phyloP scores from a whole-genome alignment of 2,329 filamentous ascomycete species.

The Pseudocercospora vitis region DNA sequence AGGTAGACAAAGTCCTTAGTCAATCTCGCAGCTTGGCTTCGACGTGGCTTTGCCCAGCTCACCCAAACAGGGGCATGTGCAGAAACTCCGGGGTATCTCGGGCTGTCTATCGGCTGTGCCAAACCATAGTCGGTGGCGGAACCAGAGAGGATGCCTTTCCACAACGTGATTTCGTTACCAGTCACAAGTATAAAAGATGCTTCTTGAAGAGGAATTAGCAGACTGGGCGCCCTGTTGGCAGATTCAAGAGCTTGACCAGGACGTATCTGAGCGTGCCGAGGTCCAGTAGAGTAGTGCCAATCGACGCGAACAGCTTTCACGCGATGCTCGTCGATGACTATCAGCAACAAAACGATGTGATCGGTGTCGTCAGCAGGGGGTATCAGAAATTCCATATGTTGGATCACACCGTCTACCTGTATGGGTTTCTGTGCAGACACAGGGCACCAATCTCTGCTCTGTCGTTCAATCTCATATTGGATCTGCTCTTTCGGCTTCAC shows the following conservation, averaged over 20 bases:
- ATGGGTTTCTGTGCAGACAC: conserved; percentile 55
- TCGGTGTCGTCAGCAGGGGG: conserved; percentile 65
- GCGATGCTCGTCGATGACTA: conserved; percentile 48
- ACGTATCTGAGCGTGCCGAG: conserved; percentile 27
- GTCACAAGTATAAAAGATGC: conserved; percentile 45
- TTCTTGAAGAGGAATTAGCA: conserved; percentile 45
- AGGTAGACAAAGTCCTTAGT: conserved; percentile 79
- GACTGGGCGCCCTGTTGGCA: conserved; percentile 33
- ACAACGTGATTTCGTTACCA: conserved; percentile 40
- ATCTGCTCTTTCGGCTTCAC: conserved; percentile 58
- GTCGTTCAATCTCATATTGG: conserved; percentile 52
- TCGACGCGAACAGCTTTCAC: conserved; percentile 43
- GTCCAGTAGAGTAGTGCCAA: conserved; percentile 31
- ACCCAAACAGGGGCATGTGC: conserved; percentile 58
- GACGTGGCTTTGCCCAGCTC: conserved; percentile 76
- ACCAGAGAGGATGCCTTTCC: conserved; percentile 45
- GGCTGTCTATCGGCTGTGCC: conserved; percentile 5
- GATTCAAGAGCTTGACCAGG: conserved; percentile 29
- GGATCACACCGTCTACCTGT: conserved; percentile 67
- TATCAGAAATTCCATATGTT: conserved; percentile 83
- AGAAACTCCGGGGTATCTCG: conserved; percentile 30
- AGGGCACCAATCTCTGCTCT: conserved; percentile 54
- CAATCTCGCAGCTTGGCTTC: conserved; percentile 62
- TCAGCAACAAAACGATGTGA: conserved; percentile 73
- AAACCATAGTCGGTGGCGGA: conserved; percentile 28